These are phyloP conservation scores for Hortaea sp. DNA, from an alignment of 2,329 filamentous ascomycete species.

Conservation along the genomic window DNA sequence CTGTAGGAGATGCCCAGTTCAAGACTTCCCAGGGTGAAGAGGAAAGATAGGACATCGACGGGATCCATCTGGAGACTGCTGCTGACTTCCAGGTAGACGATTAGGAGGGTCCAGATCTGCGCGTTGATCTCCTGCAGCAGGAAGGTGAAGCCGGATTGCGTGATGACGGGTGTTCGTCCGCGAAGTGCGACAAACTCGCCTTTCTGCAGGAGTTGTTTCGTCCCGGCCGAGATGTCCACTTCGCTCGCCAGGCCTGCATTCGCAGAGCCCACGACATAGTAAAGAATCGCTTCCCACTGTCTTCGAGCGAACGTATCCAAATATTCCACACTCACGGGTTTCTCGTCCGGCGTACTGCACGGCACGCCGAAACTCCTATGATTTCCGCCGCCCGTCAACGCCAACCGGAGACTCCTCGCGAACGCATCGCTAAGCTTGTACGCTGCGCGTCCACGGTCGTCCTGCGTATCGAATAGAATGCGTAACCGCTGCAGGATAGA, in stretches of 20 bases:
- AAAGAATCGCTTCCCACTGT: slow-evolving; percentile 93
- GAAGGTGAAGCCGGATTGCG: slow-evolving; percentile 87
- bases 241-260: slow-evolving; percentile 40
- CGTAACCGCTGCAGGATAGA: slow-evolving; percentile 76
- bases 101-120: slow-evolving; percentile 89
- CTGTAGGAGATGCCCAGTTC: slow-evolving; percentile 88
- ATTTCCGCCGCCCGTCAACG: slow-evolving; percentile 72
- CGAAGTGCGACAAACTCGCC: slow-evolving; percentile 64
- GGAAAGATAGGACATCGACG: slow-evolving; percentile 88
- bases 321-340: slow-evolving; percentile 57
- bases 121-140: slow-evolving; percentile 90
- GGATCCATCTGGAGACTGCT: slow-evolving; percentile 65
- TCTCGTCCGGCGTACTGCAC: slow-evolving; percentile 52
- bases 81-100: slow-evolving; percentile 80
- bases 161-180: slow-evolving; percentile 55
- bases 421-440: slow-evolving; percentile 76
- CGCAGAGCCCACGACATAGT: slow-evolving; percentile 81
- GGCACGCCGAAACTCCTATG: slow-evolving; percentile 88
- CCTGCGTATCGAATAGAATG: slow-evolving; percentile 59
- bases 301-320: slow-evolving; percentile 76
- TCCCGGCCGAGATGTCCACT: slow-evolving; percentile 51
- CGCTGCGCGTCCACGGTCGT: slow-evolving; percentile 49
- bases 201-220: slow-evolving; percentile 71
- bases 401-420: slow-evolving; percentile 69
- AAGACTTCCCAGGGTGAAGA: slow-evolving; percentile 88